Evolutionary conservation across 257 asterid species (phyloP).

Genomic region (Solanum ossicruentum): DNA sequence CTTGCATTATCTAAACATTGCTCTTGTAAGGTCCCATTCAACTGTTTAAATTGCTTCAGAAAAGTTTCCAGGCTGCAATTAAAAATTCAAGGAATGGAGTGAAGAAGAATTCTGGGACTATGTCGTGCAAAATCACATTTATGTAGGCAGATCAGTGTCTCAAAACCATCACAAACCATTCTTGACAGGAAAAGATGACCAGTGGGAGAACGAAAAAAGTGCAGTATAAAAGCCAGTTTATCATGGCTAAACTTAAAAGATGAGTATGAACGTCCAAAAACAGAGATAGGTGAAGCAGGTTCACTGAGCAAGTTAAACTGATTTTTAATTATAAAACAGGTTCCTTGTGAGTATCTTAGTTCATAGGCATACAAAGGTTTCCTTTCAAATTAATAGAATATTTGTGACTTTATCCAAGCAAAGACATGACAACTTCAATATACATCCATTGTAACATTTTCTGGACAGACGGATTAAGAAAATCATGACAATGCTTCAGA

Average conservation of each 20-base stretch:
- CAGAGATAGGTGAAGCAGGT: background rate
- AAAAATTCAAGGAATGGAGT: background rate
- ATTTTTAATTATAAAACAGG: background rate
- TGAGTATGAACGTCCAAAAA: background rate
- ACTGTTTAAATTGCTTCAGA: constrained; percentile 5
- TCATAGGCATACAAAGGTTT: background rate
- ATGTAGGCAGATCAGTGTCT: background rate
- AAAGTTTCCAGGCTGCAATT: constrained; percentile 29
- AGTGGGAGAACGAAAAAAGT: background rate
- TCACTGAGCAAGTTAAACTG: background rate
- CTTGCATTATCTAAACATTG: background rate
- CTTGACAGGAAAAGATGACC: background rate
- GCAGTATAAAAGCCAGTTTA: background rate
- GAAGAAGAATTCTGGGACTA: background rate
- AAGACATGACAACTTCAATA: background rate
- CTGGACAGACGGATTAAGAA: background rate
- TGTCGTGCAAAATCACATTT: background rate
- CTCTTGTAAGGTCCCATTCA: background rate
- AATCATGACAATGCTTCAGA: background rate
- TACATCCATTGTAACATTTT: background rate
- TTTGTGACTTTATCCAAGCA: background rate
- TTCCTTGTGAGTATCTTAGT: background rate
- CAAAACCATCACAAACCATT: background rate
- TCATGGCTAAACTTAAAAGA: background rate
- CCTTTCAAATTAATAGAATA: background rate